phyloP scores from a whole-genome alignment of 169 alveolate genomes.

The Toxoplasma gondii region DNA sequence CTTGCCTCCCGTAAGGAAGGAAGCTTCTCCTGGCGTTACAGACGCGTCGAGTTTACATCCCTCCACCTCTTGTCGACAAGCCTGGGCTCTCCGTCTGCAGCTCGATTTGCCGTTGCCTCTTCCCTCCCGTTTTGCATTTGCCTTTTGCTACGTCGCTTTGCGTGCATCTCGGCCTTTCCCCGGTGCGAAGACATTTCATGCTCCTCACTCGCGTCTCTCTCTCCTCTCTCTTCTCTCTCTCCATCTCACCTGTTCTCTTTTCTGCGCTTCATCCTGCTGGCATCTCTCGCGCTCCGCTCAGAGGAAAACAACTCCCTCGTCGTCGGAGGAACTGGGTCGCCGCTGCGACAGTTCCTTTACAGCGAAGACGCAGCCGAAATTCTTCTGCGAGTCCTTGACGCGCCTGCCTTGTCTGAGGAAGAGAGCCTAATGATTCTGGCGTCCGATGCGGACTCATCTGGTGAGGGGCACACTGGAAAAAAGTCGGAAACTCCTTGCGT shows the following conservation, averaged over 20 bases:
- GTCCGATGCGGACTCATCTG: neutral
- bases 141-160: too few relatives aligned
- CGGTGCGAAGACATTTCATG: too few relatives aligned
- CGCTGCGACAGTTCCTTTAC: conserved; percentile 74
- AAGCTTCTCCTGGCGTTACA: neutral
- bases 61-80: neutral
- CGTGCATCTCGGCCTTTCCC: too few relatives aligned
- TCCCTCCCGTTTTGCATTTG: too few relatives aligned
- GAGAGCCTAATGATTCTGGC: neutral
- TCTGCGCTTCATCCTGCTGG: neutral
- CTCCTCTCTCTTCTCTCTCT: neutral
- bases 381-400: conserved; percentile 44
- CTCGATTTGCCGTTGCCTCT: neutral
- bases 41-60: neutral
- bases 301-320: conserved; percentile 10
- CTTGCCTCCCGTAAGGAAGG: conserved; percentile 68
- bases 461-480: neutral
- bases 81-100: neutral
- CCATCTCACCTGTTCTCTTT: neutral
- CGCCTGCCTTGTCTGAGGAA: conserved; percentile 51
- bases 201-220: too few relatives aligned
- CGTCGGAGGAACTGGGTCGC: conserved; percentile 69
- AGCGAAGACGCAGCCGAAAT: conserved; percentile 71
- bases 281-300: neutral
- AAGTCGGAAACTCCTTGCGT: too few relatives aligned